Evolutionary conservation across 345 rosid species (phyloP).

Genomic region (Eucalyptus shirleyi): DNA sequence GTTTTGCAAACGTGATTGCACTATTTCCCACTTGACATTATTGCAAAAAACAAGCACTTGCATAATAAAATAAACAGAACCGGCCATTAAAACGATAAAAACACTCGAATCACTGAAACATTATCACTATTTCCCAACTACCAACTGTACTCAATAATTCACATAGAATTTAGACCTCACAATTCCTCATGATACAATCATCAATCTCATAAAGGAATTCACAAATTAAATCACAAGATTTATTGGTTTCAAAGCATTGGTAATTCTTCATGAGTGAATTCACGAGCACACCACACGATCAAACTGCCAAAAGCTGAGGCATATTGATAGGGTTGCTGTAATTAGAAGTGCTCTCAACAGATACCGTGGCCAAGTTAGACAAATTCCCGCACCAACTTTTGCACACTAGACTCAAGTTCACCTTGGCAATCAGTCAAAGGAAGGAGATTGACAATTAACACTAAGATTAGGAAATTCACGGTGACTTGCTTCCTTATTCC

Average conservation of each 20-base stretch:
- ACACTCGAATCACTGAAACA: neutral
- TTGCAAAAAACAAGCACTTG: too few relatives aligned
- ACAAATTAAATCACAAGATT: neutral
- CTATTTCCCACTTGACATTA: too few relatives aligned
- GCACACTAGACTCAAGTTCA: neutral
- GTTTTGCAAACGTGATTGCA: too few relatives aligned
- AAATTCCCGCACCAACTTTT: neutral
- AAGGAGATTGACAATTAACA: neutral
- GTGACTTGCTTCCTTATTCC: neutral
- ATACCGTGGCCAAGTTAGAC: neutral
- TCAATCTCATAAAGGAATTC: neutral
- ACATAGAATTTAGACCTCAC: neutral
- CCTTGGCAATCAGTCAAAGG: neutral
- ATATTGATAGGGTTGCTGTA: neutral
- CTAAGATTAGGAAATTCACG: neutral
- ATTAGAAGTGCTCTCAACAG: neutral
- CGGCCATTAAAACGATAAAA: neutral
- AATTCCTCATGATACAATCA: neutral
- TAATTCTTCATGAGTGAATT: neutral
- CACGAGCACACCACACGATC: neutral
- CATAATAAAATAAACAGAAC: too few relatives aligned
- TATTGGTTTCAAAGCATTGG: neutral
- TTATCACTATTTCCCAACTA: neutral
- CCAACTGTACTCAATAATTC: neutral
- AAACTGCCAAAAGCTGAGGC: neutral